These are phyloP conservation scores for Magnolia officinalis DNA, from an alignment of 164 flowering plant genomes.

Conservation along the genomic window DNA sequence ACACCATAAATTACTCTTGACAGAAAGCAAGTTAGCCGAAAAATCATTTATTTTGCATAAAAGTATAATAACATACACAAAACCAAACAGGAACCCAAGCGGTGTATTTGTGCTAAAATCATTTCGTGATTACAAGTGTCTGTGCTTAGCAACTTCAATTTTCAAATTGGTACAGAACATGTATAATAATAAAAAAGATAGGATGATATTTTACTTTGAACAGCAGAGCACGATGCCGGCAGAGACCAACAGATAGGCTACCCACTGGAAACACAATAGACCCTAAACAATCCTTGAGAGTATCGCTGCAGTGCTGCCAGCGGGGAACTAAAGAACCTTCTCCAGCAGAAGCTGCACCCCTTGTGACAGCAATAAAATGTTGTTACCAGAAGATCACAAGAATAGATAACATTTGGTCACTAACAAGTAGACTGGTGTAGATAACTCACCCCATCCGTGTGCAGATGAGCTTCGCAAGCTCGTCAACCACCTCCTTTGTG, in stretches of 20 bases:
- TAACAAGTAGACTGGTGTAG: neutral
- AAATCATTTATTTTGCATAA: neutral
- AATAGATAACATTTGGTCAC: conserved; percentile 1
- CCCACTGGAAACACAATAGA: conserved; percentile 89
- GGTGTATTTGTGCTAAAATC: neutral
- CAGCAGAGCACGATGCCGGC: conserved; percentile 85
- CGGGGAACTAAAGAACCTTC: conserved; percentile 54
- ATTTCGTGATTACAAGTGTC: too few species aligned
- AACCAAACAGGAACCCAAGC: neutral
- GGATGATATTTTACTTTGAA: conserved; percentile 59
- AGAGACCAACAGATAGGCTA: conserved; percentile 77
- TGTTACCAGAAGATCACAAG: conserved; percentile 19
- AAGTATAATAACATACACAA: neutral
- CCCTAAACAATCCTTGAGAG: conserved; percentile 70
- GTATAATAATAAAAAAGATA: neutral
- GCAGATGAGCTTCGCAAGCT: conserved; percentile 84
- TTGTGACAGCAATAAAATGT: conserved; percentile 34
- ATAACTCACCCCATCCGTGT: conserved; percentile 79
- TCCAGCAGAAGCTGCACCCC: conserved; percentile 68
- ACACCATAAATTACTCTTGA: neutral
- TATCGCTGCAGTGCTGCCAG: conserved; percentile 71
- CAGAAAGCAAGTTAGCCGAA: neutral
- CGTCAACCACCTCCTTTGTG: conserved; percentile 74
- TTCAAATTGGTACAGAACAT: neutral
- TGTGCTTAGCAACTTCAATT: neutral